Percentiles rank a stretch among this genome's conserved stretches.
Conservation (phyloP, 2,329 filamentous ascomycete species). For the Xylaria sp. region DNA sequence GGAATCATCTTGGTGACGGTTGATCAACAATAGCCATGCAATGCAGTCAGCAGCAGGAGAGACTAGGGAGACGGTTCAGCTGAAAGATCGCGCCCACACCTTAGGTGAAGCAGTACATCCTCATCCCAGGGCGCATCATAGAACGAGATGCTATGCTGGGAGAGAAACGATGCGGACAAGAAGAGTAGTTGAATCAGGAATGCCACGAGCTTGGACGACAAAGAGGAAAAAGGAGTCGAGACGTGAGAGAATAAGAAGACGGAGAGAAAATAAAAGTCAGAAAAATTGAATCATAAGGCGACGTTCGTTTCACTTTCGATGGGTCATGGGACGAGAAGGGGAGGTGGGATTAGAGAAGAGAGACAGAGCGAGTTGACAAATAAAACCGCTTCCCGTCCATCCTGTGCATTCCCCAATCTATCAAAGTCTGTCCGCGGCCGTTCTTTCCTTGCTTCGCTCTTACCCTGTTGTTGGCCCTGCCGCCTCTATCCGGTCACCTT, state of each 20-base stretch:
- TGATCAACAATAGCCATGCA: slow-evolving; percentile 22
- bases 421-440: not conserved
- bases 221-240: not conserved
- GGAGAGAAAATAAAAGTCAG: not conserved
- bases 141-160: not conserved
- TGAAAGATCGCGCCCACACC: slow-evolving; percentile 22
- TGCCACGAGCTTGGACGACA: not conserved
- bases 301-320: not conserved
- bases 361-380: slow-evolving; percentile 8
- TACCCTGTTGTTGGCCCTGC: not conserved
- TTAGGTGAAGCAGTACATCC: slow-evolving; percentile 20
- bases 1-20: slow-evolving; percentile 27
- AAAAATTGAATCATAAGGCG: not conserved
- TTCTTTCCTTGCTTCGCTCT: not conserved
- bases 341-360: not conserved
- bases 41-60: slow-evolving; percentile 21
- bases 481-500: not conserved
- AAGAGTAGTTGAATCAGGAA: not conserved
- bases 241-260: not conserved
- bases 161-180: not conserved
- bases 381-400: slow-evolving; percentile 7
- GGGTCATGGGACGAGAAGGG: slow-evolving; percentile 3
- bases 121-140: slow-evolving; percentile 1
- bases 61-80: slow-evolving; percentile 7
- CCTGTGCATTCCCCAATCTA: not conserved